A percentile compares a stretch with the other conserved stretches of the same genome.
Evolutionary conservation across 768 basidiomycete genomes (phyloP).

Genomic region (Hericium alpestre): DNA sequence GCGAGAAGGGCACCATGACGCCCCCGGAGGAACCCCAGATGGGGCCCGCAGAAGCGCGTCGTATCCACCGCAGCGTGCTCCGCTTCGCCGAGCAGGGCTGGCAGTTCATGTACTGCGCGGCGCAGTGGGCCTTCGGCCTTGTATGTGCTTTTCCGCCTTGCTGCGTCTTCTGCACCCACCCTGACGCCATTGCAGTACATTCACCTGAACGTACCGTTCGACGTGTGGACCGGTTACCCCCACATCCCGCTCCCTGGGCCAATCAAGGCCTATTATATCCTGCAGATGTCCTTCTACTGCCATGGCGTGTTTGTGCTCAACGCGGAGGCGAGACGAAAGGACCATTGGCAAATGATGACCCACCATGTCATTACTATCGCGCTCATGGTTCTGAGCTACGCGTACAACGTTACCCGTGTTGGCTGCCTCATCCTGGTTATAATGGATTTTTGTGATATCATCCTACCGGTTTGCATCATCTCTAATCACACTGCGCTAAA

Average conservation of each 20-base stretch:
- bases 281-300: slow-evolving; percentile 78
- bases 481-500: slow-evolving; percentile 2
- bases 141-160: slow-evolving; percentile 40
- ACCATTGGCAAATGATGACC: slow-evolving; percentile 92
- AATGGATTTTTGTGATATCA: slow-evolving; percentile 93
- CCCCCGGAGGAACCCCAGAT: slow-evolving; percentile 23
- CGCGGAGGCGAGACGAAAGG: slow-evolving; percentile 84
- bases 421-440: slow-evolving; percentile 84
- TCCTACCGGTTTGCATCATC: slow-evolving; percentile 63
- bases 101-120: slow-evolving; percentile 70
- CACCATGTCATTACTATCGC: slow-evolving; percentile 87
- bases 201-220: slow-evolving; percentile 59
- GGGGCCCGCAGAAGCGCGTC: slow-evolving; percentile 40
- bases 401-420: slow-evolving; percentile 74
- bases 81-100: slow-evolving; percentile 96
- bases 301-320: slow-evolving; percentile 90
- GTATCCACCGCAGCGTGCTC: slow-evolving; percentile 59
- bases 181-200: slow-evolving; percentile 53
- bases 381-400: slow-evolving; percentile 71
- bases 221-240: slow-evolving; percentile 74
- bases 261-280: slow-evolving; percentile 84
- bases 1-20: slow-evolving; percentile 18
- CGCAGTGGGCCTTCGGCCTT: slow-evolving; percentile 69
- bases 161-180: slow-evolving; percentile 5
- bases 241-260: slow-evolving; percentile 70